Percentiles rank a stretch among this genome's conserved stretches.
phyloP scores from a whole-genome alignment of 768 basidiomycete genomes.

The Mycena vulgaris region DNA sequence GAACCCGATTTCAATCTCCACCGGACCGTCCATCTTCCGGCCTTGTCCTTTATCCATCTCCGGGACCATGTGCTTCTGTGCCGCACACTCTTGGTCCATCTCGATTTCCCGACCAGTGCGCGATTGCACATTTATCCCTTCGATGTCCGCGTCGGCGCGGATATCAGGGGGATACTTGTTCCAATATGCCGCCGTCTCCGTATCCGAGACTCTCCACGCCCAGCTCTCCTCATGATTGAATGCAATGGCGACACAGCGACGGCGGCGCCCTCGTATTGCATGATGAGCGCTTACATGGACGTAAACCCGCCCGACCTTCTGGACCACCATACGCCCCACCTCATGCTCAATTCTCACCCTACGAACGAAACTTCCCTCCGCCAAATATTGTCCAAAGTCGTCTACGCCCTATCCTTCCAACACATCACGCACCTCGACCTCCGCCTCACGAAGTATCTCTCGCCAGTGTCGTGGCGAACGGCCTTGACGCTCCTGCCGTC shows the following conservation, averaged over 20 bases:
- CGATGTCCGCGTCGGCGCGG: not conserved
- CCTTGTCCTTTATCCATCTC: not conserved
- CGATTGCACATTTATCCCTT: not conserved
- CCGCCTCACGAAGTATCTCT: not conserved
- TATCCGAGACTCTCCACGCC: not conserved
- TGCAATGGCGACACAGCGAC: not conserved
- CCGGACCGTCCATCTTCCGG: not conserved
- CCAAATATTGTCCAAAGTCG: constrained; percentile 1
- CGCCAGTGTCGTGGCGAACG: not conserved
- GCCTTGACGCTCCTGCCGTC: not conserved
- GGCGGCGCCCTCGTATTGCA: too few species aligned
- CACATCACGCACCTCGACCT: constrained; percentile 8
- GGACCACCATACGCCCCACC: not conserved
- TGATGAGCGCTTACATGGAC: not conserved
- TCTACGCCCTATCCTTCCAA: constrained; percentile 2
- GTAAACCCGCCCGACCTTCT: not conserved
- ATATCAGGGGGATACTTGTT: not conserved
- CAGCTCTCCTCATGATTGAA: not conserved
- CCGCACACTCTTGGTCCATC: not conserved
- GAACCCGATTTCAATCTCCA: not conserved
- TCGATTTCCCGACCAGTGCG: not conserved
- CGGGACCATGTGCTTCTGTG: not conserved
- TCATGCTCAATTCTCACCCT: constrained; percentile 8
- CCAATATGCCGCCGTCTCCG: not conserved
- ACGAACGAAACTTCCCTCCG: not conserved